These are phyloP conservation scores for Ophiorrhiza pumila DNA, from an alignment of 257 asterid species.

Conservation along the genomic window DNA sequence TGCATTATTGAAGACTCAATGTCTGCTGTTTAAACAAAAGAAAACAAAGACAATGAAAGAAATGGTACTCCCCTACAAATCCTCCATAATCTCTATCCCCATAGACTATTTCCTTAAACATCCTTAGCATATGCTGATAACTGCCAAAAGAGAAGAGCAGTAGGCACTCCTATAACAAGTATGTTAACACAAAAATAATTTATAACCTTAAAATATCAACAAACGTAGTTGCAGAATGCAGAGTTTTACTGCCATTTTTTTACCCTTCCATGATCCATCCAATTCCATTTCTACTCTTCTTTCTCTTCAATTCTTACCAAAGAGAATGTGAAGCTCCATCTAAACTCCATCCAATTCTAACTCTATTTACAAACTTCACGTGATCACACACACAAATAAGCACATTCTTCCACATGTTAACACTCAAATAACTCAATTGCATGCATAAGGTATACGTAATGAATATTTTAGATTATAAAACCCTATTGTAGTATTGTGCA, in stretches of 20 bases:
- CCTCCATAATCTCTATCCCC: no score
- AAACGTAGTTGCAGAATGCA: not conserved
- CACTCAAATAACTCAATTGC: no score
- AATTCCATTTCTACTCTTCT: no score
- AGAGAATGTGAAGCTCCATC: not conserved
- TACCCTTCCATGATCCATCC: no score
- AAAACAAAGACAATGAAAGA: no score
- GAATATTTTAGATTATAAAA: no score
- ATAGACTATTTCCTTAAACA: not conserved
- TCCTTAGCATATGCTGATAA: not conserved
- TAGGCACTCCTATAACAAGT: not conserved
- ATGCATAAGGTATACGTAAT: no score
- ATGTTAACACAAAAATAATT: not conserved
- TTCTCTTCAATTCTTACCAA: no score
- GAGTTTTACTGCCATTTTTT: not conserved
- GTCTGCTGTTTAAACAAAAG: no score
- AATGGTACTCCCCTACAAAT: no score
- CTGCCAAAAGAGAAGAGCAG: not conserved
- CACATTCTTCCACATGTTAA: not conserved
- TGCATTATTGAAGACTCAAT: no score
- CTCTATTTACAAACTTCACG: not conserved
- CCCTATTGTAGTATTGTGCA: no score
- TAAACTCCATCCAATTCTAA: not conserved
- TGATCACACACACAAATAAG: not conserved
- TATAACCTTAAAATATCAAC: not conserved